Evolutionary conservation across 2,329 filamentous ascomycete species (phyloP), one percentile per base, ranked within the genome.

Genomic region (Gnomoniopsis smithogilvyi): DNA sequence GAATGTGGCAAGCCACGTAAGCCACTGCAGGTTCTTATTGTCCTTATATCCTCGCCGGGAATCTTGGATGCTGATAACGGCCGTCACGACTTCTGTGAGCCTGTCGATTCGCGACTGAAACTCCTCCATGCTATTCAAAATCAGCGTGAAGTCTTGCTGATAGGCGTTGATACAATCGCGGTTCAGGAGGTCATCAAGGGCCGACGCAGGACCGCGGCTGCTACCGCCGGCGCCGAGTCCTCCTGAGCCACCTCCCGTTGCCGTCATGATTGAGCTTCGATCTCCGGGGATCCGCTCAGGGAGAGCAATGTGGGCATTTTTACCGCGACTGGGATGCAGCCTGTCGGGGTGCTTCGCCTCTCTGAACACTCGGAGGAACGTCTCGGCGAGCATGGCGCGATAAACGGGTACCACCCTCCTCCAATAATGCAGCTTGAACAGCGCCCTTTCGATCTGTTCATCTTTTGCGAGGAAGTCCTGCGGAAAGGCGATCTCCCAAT

Each of bases 1-100:
- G 53, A 73, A 64, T 1, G 69, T 72, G 3, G 70, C 70, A 3
- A 73, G 60, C 66, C 66, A 70, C 1, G 69, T 72, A 8, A 73
- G 64, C 19, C 69, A 67, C n/a, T 65, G 64, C 21, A 72, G 64
- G 51, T 72, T 72, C 17, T 65, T 64, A 49, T 70, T 70, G 47
- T 72, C 68, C 17, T 65, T 66, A n/a, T 64, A 63, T 4, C 65
- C 64, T 30, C 67, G 67, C 36, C 66, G 65, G 10, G 67, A 67
- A 53, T 72, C 69, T 10, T 65, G 64, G 61, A 72, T 70, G 11
- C 62, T 65, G 46, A 70, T 70, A 17, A 66, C 67, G n/a, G 68
- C 68, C 15, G 65, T 69, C 7, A 72, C 68, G 19, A 73, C 66
- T 45, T 56, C 59, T 24, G 71, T 71, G 21, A 73, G 64, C 2